These are phyloP conservation scores for Pseudoturritis turrita DNA, from an alignment of 345 rosid species.

Conservation along the genomic window DNA sequence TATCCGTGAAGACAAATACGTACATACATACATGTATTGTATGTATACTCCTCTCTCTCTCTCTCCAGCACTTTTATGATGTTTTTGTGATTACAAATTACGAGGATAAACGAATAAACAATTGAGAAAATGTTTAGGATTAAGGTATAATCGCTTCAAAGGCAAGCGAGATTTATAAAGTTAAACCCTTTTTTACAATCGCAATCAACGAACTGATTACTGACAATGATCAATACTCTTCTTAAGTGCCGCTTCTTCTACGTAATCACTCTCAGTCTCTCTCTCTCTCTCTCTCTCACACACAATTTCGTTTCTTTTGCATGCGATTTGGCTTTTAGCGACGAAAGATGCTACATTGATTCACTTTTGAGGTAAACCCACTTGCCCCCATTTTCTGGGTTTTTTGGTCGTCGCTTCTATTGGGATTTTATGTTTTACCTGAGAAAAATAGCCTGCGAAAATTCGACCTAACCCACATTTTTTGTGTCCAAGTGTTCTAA, in stretches of 20 bases:
- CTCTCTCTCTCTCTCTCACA: not conserved
- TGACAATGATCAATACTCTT: not conserved
- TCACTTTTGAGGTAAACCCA: conserved; percentile 15
- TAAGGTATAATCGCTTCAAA: conserved; percentile 23
- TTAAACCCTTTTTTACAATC: conserved; percentile 1
- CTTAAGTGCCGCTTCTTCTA: not conserved
- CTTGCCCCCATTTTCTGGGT: conserved; percentile 1
- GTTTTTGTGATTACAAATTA: not conserved
- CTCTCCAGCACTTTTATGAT: not conserved
- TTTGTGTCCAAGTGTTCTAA: not conserved
- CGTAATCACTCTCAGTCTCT: conserved; percentile 17
- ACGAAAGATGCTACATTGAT: conserved; percentile 27
- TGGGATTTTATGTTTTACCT: not conserved
- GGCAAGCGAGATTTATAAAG: conserved; percentile 20
- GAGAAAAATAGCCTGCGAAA: not conserved
- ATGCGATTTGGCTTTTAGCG: conserved; percentile 10
- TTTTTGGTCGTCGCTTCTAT: not conserved
- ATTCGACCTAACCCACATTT: not conserved
- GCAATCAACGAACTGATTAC: conserved; percentile 19
- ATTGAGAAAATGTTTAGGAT: not conserved
- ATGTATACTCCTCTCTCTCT: not conserved
- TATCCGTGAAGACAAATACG: conserved; percentile 11
- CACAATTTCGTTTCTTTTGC: conserved; percentile 3
- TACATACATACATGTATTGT: conserved; percentile 1
- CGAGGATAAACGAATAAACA: not conserved